Base-by-base conservation (phyloP, 139 green algal genomes). In the Axilococcus clingmanii region DNA sequence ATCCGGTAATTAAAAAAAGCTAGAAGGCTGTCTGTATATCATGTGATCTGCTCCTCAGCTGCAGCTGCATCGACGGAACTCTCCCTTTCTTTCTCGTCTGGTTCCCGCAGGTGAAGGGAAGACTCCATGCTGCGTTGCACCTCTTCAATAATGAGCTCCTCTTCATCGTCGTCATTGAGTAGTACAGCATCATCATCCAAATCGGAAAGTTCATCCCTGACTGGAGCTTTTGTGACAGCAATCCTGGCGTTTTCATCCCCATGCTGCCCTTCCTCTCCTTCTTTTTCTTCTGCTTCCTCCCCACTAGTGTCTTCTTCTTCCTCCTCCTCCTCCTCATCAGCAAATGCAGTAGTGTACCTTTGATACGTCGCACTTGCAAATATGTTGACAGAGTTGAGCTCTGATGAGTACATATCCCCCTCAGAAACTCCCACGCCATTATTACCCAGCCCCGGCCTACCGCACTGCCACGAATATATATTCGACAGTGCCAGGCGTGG, bases 381-480 rank as follows among this genome's bases (percentile, higher is more conserved):
- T 7, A 55, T 31, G 11, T 40, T 35, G 22, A 38, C 48, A 68
- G 59, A 68, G 37, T 58, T 46, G 22, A 68, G 37, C 17, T 68
- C 59, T 6, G 40, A 44, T 47, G 59, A 49, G 22, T 60, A 68
- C 48, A 68, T 33, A 25, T 16, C 9, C 9, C 12, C 48, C 15
- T 52, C 59, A 29, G 28, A 19, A 44, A 35, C 12, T 46, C 19
- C 29, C 33, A 38, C 12, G 33, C 12, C 9, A 46, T 53, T 49
- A 57, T 38, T 45, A n/a, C 57, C 60, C 22, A 59, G 56, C 1
- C 55, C 50, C n/a, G 63, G 63, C 9, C 63, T 37, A 24, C 63
- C 63, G 23, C 63, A 71, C 54, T 71, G 45, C 63, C 63, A 71
- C 20, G 49, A 36, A 36, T 35, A 49, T 27, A 65, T 48, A 2